Evolutionary conservation across 2,329 filamentous ascomycete genomes (phyloP).

Genomic region (Alternaria triticimaculans): DNA sequence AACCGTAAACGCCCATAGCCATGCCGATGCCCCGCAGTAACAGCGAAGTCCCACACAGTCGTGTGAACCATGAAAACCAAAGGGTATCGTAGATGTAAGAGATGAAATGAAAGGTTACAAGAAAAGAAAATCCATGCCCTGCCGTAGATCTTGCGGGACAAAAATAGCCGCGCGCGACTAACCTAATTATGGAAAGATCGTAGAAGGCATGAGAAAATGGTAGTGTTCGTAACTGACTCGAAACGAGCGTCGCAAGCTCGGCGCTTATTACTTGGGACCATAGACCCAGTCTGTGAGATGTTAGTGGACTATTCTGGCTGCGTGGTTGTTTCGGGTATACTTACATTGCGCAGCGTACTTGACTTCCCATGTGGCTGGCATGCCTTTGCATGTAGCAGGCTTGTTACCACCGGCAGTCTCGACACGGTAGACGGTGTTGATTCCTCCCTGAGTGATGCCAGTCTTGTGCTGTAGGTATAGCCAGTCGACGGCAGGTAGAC

Average conservation of each 20-base stretch:
- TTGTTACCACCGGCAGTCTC: slow-evolving; percentile 57
- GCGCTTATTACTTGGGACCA: slow-evolving; percentile 36
- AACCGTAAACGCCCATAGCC: slow-evolving; percentile 1
- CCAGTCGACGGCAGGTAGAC: slow-evolving; percentile 53
- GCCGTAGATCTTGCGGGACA: background rate
- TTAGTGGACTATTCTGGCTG: slow-evolving; percentile 5
- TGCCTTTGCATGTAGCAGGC: slow-evolving; percentile 49
- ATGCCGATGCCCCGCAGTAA: background rate
- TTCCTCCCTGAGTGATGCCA: slow-evolving; percentile 46
- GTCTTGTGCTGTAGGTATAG: slow-evolving; percentile 53
- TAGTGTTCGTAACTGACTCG: slow-evolving; percentile 11
- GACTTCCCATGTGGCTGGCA: slow-evolving; percentile 44
- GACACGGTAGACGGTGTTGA: slow-evolving; percentile 56
- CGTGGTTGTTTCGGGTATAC: slow-evolving; percentile 1
- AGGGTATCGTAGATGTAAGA: slow-evolving; percentile 21
- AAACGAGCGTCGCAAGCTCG: slow-evolving; percentile 15
- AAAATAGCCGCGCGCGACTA: slow-evolving; percentile 7
- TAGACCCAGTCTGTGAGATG: slow-evolving; percentile 53
- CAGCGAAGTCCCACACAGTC: background rate
- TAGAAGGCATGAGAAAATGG: slow-evolving; percentile 1
- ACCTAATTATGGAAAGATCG: background rate
- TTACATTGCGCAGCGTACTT: slow-evolving; percentile 52
- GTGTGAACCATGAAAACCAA: background rate
- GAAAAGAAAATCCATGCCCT: background rate
- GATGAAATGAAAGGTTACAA: slow-evolving; percentile 1